Percentiles rank a stretch among this genome's conserved stretches.
These are phyloP conservation scores for Atkinsonella texensis DNA, from an alignment of 2,329 filamentous ascomycete species.

Conservation along the genomic window DNA sequence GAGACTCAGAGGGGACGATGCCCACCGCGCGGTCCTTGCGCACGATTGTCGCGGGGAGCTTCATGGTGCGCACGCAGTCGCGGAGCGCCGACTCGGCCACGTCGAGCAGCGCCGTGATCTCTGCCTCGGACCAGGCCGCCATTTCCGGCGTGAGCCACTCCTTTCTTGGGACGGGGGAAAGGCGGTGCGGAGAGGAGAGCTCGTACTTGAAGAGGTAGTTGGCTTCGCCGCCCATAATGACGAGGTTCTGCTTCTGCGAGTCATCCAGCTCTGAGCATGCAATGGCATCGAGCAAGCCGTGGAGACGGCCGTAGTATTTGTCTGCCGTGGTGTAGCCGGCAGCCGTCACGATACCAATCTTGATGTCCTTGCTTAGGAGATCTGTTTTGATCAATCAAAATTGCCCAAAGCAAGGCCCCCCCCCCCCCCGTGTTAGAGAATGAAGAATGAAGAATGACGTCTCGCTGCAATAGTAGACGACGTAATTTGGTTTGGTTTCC, in stretches of 20 bases:
- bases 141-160: slow-evolving; percentile 71
- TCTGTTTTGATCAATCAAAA: slow-evolving; percentile 24
- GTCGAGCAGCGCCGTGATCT: slow-evolving; percentile 73
- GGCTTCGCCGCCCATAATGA: slow-evolving; percentile 91
- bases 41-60: slow-evolving; percentile 66
- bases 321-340: slow-evolving; percentile 85
- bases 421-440: no score
- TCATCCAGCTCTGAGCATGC: slow-evolving; percentile 47
- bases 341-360: slow-evolving; percentile 90
- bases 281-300: slow-evolving; percentile 76
- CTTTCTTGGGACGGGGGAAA: slow-evolving; percentile 52
- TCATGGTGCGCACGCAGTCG: slow-evolving; percentile 70
- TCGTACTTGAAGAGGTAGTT: slow-evolving; percentile 88
- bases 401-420: no score
- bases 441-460: no score
- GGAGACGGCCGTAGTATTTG: slow-evolving; percentile 75
- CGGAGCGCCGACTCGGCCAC: slow-evolving; percentile 74
- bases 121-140: slow-evolving; percentile 61
- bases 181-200: slow-evolving; percentile 48
- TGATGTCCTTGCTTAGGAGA: slow-evolving; percentile 65
- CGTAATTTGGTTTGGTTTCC: background rate
- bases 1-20: slow-evolving; percentile 50
- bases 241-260: slow-evolving; percentile 61
- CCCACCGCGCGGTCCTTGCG: slow-evolving; percentile 83
- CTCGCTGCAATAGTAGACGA: background rate